Evolutionary conservation across 345 rosid genomes (phyloP).

Genomic region (Carallia brachiata): DNA sequence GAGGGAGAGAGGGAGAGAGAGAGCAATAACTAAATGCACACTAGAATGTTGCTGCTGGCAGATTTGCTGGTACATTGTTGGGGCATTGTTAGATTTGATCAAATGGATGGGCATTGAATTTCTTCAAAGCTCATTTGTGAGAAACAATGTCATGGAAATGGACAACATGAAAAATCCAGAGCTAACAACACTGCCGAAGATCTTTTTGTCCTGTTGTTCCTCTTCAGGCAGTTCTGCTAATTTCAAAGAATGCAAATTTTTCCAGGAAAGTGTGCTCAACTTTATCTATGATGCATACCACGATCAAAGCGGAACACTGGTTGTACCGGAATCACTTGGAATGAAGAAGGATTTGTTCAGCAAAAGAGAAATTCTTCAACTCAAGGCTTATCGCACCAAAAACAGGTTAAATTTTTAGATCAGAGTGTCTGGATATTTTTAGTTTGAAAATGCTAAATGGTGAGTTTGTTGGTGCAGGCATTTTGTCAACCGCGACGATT

Average conservation of each 20-base stretch:
- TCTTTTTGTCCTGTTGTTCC: neutral
- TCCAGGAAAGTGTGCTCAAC: constrained; percentile 68
- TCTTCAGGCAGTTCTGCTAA: constrained; percentile 6
- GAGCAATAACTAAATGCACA: too few species aligned
- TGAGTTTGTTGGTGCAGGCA: constrained; percentile 44
- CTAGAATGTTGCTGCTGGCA: too few species aligned
- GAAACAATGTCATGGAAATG: neutral
- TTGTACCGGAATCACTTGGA: constrained; percentile 54
- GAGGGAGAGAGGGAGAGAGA: too few species aligned
- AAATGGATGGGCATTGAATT: too few species aligned
- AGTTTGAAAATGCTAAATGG: constrained; percentile 1
- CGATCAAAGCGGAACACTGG: constrained; percentile 39
- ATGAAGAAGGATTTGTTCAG: constrained; percentile 53
- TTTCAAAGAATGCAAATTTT: neutral
- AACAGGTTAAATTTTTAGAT: constrained; percentile 48
- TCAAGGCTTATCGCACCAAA: constrained; percentile 61
- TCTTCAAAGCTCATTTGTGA: too few species aligned
- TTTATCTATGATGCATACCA: constrained; percentile 60
- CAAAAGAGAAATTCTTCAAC: constrained; percentile 49
- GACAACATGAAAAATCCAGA: neutral
- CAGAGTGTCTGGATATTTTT: neutral
- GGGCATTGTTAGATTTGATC: too few species aligned
- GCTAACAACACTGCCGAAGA: neutral
- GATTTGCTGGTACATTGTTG: too few species aligned
- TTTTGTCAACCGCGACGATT: constrained; percentile 59